These are phyloP conservation scores for Spencermartinsiella ligniputridi DNA, from an alignment of 1,139 yeast species.

Conservation along the genomic window DNA sequence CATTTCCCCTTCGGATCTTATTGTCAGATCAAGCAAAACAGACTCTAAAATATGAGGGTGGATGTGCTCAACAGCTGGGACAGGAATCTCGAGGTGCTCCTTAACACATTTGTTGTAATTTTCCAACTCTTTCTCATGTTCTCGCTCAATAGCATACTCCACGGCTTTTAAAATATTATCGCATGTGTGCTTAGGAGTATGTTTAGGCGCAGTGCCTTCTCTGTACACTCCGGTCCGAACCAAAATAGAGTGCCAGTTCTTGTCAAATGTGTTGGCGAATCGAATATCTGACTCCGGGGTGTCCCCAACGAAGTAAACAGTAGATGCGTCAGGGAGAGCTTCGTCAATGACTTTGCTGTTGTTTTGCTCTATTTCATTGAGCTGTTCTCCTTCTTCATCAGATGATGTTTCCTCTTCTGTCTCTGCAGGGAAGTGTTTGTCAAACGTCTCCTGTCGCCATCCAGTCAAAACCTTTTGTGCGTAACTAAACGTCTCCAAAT, in stretches of 20 bases:
- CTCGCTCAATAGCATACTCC: slow-evolving; percentile 75
- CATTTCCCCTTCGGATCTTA: slow-evolving; percentile 45
- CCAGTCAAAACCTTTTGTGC: slow-evolving; percentile 69
- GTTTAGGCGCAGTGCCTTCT: slow-evolving; percentile 72
- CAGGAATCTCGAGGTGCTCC: slow-evolving; percentile 13
- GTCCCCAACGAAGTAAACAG: slow-evolving; percentile 86
- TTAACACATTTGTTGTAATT: slow-evolving; percentile 19
- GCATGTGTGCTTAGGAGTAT: slow-evolving; percentile 68
- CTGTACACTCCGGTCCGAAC: slow-evolving; percentile 86
- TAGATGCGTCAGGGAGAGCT: slow-evolving; percentile 72
- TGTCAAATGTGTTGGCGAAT: slow-evolving; percentile 82
- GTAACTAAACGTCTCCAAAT: slow-evolving; percentile 73
- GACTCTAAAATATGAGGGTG: slow-evolving; percentile 40
- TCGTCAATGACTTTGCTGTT: slow-evolving; percentile 28
- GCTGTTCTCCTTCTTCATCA: slow-evolving; percentile 4
- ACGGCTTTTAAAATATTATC: slow-evolving; percentile 78
- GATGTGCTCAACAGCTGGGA: slow-evolving; percentile 10
- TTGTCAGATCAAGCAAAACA: slow-evolving; percentile 72
- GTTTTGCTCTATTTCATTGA: slow-evolving; percentile 14
- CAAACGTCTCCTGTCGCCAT: slow-evolving; percentile 77
- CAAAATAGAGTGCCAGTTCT: slow-evolving; percentile 76
- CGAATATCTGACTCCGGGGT: slow-evolving; percentile 90
- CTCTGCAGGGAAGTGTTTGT: slow-evolving; percentile 27
- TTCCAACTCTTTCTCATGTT: slow-evolving; percentile 61
- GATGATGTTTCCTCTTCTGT: slow-evolving; percentile 7